Evolutionary conservation across 2,329 filamentous ascomycete species (phyloP).

Genomic region (Penicillium sp.): DNA sequence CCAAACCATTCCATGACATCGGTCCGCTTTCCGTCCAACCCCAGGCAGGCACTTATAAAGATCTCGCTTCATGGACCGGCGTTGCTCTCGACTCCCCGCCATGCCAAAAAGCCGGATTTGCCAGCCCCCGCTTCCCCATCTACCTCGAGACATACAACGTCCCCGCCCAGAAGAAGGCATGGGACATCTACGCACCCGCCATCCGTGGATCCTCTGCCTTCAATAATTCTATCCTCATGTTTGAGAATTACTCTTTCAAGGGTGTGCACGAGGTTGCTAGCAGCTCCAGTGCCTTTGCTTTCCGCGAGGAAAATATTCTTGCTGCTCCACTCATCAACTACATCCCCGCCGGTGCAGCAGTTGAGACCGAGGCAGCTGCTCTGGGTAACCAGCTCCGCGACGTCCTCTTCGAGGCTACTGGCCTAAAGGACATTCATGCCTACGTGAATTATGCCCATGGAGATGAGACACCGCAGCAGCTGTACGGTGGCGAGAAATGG

Average conservation of each 20-base stretch:
- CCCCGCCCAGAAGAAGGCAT: conserved; percentile 38
- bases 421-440: conserved; percentile 20
- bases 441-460: conserved; percentile 37
- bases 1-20: conserved; percentile 46
- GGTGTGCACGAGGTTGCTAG: conserved; percentile 44
- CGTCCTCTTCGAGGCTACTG: conserved; percentile 25
- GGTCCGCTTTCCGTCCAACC: conserved; percentile 38
- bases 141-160: conserved; percentile 45
- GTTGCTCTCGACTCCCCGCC: conserved; percentile 39
- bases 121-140: conserved; percentile 48
- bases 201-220: conserved; percentile 34
- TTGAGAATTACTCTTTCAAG: conserved; percentile 54
- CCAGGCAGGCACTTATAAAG: conserved; percentile 45
- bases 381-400: conserved; percentile 34
- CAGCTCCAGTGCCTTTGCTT: conserved; percentile 48
- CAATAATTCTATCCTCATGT: conserved; percentile 52
- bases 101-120: conserved; percentile 45
- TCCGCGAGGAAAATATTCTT: conserved; percentile 48
- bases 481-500: conserved; percentile 37
- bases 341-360: conserved; percentile 19
- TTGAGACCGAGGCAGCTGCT: conserved; percentile 25
- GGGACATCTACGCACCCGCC: conserved; percentile 38
- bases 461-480: conserved; percentile 24
- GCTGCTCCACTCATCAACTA: conserved; percentile 34
- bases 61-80: conserved; percentile 47